Percentiles rank a stretch among this genome's conserved stretches.
Conservation (phyloP, 192 early-diverging fungal genomes). For the Coemansia sp. region DNA sequence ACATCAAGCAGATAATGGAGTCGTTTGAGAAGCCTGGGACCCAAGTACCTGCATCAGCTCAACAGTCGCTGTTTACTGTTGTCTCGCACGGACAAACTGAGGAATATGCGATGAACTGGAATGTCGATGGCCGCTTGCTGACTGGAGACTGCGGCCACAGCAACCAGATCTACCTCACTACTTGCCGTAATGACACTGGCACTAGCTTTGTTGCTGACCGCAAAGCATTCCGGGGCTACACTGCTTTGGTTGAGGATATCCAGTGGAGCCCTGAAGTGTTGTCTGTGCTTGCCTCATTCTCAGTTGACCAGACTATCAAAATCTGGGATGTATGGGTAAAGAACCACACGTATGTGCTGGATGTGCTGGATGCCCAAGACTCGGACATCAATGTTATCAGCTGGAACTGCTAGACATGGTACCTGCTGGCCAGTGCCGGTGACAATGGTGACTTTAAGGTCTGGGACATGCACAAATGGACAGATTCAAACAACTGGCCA, state of each 20-base stretch:
- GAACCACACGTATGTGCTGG: conserved; percentile 66
- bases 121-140: conserved; percentile 65
- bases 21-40: too few species aligned
- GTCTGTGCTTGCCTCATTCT: conserved; percentile 90
- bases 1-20: too few species aligned
- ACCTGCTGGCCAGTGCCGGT: conserved; percentile 87
- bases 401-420: conserved; percentile 86
- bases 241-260: conserved; percentile 87
- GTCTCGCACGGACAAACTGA: conserved; percentile 82
- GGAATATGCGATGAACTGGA: conserved; percentile 98
- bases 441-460: conserved; percentile 93
- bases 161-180: conserved; percentile 81
- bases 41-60: too few species aligned
- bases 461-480: conserved; percentile 86
- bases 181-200: conserved; percentile 57
- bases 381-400: conserved; percentile 95
- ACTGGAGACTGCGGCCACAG: conserved; percentile 86
- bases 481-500: conserved; percentile 37
- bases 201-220: conserved; percentile 69
- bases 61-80: too few species aligned
- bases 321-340: conserved; percentile 92
- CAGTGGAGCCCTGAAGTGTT: conserved; percentile 94
- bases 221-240: conserved; percentile 79
- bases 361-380: conserved; percentile 73
- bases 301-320: conserved; percentile 86